Evolutionary conservation across 306 rosid species (phyloP), one percentile per base, ranked within the genome.

Genomic region (Vigna reflexopilosa): DNA sequence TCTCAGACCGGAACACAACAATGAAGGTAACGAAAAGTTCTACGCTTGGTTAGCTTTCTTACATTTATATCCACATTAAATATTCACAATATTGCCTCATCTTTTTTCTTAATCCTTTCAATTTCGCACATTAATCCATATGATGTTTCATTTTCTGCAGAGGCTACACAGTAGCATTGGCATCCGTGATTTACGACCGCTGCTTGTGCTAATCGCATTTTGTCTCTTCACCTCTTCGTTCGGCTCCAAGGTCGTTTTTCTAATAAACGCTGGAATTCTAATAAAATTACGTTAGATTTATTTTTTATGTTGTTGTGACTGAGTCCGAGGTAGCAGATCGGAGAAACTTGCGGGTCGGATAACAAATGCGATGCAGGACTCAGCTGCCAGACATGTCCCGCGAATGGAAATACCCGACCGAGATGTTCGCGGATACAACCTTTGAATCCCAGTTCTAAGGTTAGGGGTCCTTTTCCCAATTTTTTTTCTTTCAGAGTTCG

Each of bases 331-430:
- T 73, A 70, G 73, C 86, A 96, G 99, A 90, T 96, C 76, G 99
- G 99, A 86, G 99, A 96, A 89, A 96, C 91, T 13, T 96, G 99
- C 62, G 86, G 93, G 2, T 51, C 90, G 26, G 83, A 71, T 63
- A 58, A 59, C 20, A 82, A 87, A 47, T 96, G 99, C 76, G 97
- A 96, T 19, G 56, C 76, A 56, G 97, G 97, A 40, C 83, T 93
- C 28, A 82, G 64, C 56, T 96, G 99, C 81, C 85, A 84, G 6
- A 86, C 90, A 10, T 96, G 99, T 82, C 78, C 86, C 11, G 93
- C 89, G 0, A 96, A 91, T 79, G 99, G 97, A 40, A 96, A 96
- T 72, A 96, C 98, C 81, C 84, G 99, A 59, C 83, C 89, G 73
- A 88, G 99, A 90, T 96, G 99, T 57, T 68, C 87, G 36, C 96